Evolutionary conservation across 352 stramenopile species (phyloP), one percentile per base, ranked within the genome.

Genomic region (Pythium dissotocum): DNA sequence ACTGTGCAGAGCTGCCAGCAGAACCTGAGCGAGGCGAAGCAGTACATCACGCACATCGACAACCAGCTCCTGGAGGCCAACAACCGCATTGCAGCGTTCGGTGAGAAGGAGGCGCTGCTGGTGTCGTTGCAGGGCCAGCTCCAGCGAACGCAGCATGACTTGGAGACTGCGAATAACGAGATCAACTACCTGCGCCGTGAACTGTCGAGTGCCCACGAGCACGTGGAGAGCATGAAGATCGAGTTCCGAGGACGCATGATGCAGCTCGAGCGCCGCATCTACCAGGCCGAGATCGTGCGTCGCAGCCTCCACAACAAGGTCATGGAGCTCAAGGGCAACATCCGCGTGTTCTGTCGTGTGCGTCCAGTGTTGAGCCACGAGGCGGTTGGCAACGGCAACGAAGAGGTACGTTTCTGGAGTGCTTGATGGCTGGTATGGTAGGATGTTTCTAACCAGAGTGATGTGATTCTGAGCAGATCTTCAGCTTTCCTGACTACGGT

Each of bases 301-400:
- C 77, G 88, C 54, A 89, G 78, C 66, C 75, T 96, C 1, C 88
- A 96, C 73, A 94, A 96, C 82, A 91, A 96, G 81, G 89, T 98
- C 4, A 98, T 99, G 89, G 92, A 99, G 69, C 73, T 99, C 4
- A 98, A 97, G 76, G 97, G 97, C 24, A 99, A 98, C 71, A 98
- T 99, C 63, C 88, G 96, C 8, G 96, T 99, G 0, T 99, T 98
- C 75, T 97, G 97, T 44, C 90, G 96, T 28, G 94, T 99, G 1
- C 83, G 96, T 10, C 97, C 97, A 38, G 69, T 96, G 26, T 73
- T 99, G 33, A 53, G 64, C 0, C 75, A 83, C 28, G 95, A 98
- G 71, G 40, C 71, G 14, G 49, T 55, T 26, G 65, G 49, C 0
- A 76, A 71, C 18, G 76, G 57, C 9, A 77, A 68, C 26, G 81